Evolutionary conservation across 2,329 filamentous ascomycete genomes (phyloP), one percentile per base, ranked within the genome.

Genomic region (Trichoderma semiorbis): DNA sequence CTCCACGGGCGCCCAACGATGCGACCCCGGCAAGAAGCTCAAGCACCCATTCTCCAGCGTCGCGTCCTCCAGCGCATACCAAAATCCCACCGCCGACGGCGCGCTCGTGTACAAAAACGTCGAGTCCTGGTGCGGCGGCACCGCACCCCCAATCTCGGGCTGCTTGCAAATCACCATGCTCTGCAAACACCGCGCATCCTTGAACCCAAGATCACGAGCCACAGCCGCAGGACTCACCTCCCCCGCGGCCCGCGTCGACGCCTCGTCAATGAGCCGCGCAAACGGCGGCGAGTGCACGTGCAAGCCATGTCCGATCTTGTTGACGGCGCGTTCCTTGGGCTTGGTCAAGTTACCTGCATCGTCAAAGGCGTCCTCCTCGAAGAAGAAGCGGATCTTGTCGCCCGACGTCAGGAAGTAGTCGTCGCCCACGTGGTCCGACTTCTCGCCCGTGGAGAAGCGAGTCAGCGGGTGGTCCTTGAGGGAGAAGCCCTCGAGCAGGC

Each of bases 151-250:
- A 68, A 98, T 98, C 82, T 97, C 93, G 26, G 96, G 95, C 83
- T 98, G 95, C 82, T 99, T 99, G 88, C 94, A 98, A 77, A 99
- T 98, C 32, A 98, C 87, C 96, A 99, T 99, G 80, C 92, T 96
- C 85, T 99, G 96, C 67, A 99, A 85, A 72, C 87, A 89, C 24
- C 92, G 85, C 2, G 95, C 93, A 80, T 97, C 93, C 5, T 75
- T 77, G 83, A 94, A 97, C 3, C 92, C 92, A 12, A 97, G 85
- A 10, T 87, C 87, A 58, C 84, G 84, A 1, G 94, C 94, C 16
- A 97, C 90, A 6, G 86, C 88, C 0, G 84, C 85, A 0, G 87
- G 87, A n/a, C 80, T 82, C 47, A 81, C 79, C 47, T 78, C 78
- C 1, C 78, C 80, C 12, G 74, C 73, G 3, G 76, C 77, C 5